Base-by-base conservation (phyloP, 2,329 filamentous ascomycete genomes). In the Colletotrichum noveboracense region DNA sequence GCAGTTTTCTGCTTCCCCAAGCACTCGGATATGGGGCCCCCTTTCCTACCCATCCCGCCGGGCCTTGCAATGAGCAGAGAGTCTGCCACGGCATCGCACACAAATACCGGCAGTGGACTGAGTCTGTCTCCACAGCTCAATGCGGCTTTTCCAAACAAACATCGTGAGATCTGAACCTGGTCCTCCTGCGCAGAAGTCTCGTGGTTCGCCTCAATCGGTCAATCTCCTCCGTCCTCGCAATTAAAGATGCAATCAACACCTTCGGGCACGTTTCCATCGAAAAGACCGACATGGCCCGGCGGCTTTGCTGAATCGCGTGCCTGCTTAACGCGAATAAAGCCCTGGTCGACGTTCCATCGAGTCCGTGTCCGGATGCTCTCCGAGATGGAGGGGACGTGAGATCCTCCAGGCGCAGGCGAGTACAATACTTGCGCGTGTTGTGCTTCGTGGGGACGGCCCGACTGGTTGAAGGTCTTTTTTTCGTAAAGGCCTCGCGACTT, bases 271-370 rank as follows among this genome's bases (percentile, higher is more conserved):
- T 52, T 72, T 68, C 4, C 13, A 38, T 73, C 73, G 73, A 73
- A 38, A 67, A 65, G 65, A 43, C 56, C 62, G 73, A 68, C 64
- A 32, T 61, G 12, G 52, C 56, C 43, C 21, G 43, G n/a, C 16
- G n/a, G 18, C 34, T 43, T 52, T 13, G 28, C 69, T 62, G 73
- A 72, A 48, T 72, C 73, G 38, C 48, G 56, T 26, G 34, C 62
- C 36, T 30, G 48, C 56, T 26, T 12, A 30, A 21, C 28, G 28
- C 64, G 69, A 72, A 58, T 55, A 74, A 9, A 67, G 62, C 69
- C 73, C 69, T 75, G 24, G 69, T 64, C 69, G n/a, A 64, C 55
- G 70, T 72, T 58, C 62, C 73, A 75, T 75, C 32, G 32, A 72
- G 38, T 56, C 64, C 32, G 32, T 58, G 32, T 64, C 28, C 73